Percentiles rank a stretch among this genome's conserved stretches.
These are phyloP conservation scores for Papiliotrema terrestris DNA, from an alignment of 1,284 basidiomycete species.

Conservation along the genomic window DNA sequence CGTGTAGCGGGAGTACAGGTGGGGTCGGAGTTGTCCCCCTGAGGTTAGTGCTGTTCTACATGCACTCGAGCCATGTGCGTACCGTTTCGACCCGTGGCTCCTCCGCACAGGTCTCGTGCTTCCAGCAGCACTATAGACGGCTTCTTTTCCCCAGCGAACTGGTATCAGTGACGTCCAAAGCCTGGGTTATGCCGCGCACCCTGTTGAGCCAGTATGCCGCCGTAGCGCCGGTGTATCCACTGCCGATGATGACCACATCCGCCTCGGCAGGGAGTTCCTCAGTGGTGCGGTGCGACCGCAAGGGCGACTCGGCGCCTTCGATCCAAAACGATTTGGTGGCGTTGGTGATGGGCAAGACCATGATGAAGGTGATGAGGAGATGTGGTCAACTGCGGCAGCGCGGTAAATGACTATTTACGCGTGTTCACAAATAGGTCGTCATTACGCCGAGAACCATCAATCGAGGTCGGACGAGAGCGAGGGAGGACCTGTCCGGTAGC, in stretches of 20 bases:
- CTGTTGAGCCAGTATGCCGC: slow-evolving; percentile 12
- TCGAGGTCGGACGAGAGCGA: too few species aligned
- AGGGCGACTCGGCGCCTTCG: slow-evolving; percentile 12
- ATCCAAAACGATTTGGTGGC: slow-evolving; percentile 18
- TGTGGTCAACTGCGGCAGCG: too few species aligned
- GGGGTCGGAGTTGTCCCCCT: slow-evolving; percentile 26
- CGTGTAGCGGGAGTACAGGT: slow-evolving; percentile 22
- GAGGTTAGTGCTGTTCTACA: not conserved
- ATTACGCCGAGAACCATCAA: too few species aligned
- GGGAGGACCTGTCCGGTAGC: too few species aligned
- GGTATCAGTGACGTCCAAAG: not conserved
- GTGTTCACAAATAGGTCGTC: too few species aligned
- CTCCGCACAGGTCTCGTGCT: slow-evolving; percentile 31
- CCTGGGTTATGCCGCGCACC: not conserved
- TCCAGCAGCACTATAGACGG: slow-evolving; percentile 29
- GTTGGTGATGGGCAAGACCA: slow-evolving; percentile 12
- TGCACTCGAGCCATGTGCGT: slow-evolving; percentile 8
- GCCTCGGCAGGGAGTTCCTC: slow-evolving; percentile 12
- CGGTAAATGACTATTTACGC: too few species aligned
- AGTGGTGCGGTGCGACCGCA: slow-evolving; percentile 15
- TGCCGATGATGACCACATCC: slow-evolving; percentile 23
- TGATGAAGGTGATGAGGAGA: not conserved
- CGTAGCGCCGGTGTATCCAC: slow-evolving; percentile 10
- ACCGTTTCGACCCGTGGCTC: slow-evolving; percentile 35
- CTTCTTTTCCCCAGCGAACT: slow-evolving; percentile 1